Conservation (phyloP, 306 rosid genomes). For the Benincasa hispida region DNA sequence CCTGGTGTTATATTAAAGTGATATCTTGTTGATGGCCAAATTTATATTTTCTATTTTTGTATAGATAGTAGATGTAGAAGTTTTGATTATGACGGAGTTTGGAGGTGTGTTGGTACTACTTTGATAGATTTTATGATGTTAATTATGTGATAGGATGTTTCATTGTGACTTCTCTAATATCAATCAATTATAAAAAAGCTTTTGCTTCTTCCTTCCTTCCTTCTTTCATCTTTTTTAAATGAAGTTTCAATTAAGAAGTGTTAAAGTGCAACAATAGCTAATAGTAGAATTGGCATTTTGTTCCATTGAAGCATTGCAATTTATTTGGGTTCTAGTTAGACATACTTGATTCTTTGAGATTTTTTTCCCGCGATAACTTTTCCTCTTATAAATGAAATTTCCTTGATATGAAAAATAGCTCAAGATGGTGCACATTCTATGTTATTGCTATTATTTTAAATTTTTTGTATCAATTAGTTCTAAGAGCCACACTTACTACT, state of each 20-base stretch:
- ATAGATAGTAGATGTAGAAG: too few species aligned
- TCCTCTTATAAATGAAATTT: neutral
- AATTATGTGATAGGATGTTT: too few species aligned
- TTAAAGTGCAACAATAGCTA: neutral
- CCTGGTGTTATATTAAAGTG: too few species aligned
- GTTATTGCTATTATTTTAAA: neutral
- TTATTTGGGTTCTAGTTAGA: neutral
- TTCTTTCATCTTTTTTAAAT: neutral
- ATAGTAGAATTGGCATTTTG: neutral
- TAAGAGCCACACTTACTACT: slow-evolving; percentile 11
- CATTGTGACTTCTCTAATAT: too few species aligned
- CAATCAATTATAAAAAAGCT: neutral
- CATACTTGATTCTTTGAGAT: neutral
- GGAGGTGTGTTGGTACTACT: too few species aligned
- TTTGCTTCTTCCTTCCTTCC: neutral
- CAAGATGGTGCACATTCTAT: neutral
- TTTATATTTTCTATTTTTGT: too few species aligned
- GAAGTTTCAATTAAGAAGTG: neutral
- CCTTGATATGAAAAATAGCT: neutral
- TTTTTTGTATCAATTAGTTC: slow-evolving; percentile 14
- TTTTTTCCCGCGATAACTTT: neutral
- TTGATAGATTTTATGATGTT: too few species aligned
- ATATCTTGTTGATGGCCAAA: too few species aligned
- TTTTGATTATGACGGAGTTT: too few species aligned
- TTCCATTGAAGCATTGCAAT: neutral